phyloP scores from a whole-genome alignment of 306 rosid genomes.

The Biancaea sappan region DNA sequence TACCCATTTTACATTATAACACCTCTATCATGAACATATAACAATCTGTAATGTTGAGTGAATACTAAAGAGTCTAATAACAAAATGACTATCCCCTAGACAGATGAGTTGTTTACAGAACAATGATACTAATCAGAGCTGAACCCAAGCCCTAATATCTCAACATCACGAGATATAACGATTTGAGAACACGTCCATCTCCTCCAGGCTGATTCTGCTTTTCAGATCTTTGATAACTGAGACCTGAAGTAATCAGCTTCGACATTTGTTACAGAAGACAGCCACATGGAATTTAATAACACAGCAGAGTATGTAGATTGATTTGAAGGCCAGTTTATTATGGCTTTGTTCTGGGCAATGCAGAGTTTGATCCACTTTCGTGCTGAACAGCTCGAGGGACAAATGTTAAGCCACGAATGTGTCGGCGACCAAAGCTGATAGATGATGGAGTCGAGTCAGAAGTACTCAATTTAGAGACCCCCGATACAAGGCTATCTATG shows the following conservation, averaged over 20 bases:
- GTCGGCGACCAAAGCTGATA: slow-evolving; percentile 88
- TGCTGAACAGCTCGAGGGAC: slow-evolving; percentile 73
- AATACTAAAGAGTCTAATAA: slow-evolving; percentile 4
- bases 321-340: slow-evolving; percentile 22
- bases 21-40: not conserved
- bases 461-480: slow-evolving; percentile 77
- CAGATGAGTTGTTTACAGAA: not conserved
- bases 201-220: slow-evolving; percentile 22
- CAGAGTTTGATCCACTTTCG: slow-evolving; percentile 49
- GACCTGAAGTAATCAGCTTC: slow-evolving; percentile 19
- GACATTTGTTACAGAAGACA: slow-evolving; percentile 24
- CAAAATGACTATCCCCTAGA: slow-evolving; percentile 1
- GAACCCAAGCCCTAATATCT: slow-evolving; percentile 21
- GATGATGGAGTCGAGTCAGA: slow-evolving; percentile 76
- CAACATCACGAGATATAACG: not conserved
- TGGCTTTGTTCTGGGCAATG: slow-evolving; percentile 37
- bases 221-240: slow-evolving; percentile 9
- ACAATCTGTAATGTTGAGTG: slow-evolving; percentile 5
- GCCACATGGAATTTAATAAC: not conserved
- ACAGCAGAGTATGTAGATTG: slow-evolving; percentile 17
- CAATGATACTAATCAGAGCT: not conserved
- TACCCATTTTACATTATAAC: not conserved
- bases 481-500: slow-evolving; percentile 73
- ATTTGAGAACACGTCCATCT: not conserved
- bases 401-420: slow-evolving; percentile 64